Evolutionary conservation across 2,329 filamentous ascomycete genomes (phyloP).

Genomic region (Proliferodiscus dingleyae): DNA sequence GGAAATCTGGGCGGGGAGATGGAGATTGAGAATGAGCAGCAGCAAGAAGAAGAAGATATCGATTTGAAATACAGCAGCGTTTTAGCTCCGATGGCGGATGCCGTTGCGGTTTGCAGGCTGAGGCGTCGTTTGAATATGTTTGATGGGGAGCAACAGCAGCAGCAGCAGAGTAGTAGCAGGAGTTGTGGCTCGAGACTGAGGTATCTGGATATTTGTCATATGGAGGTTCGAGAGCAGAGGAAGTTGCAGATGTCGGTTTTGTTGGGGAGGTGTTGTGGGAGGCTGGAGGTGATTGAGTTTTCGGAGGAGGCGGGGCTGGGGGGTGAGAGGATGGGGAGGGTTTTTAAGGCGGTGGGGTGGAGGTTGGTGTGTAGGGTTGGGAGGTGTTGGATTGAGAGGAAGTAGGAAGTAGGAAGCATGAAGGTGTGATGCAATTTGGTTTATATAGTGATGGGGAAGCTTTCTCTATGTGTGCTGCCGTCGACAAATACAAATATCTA

Average conservation of each 20-base stretch:
- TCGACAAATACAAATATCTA: too few relatives aligned
- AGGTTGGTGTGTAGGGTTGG: too few relatives aligned
- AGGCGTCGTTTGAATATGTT: slow-evolving; percentile 2
- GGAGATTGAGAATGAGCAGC: too few relatives aligned
- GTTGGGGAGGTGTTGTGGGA: not conserved
- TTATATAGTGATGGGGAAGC: too few relatives aligned
- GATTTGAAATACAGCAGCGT: slow-evolving; percentile 1
- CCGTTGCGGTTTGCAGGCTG: slow-evolving; percentile 7
- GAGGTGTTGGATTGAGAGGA: too few relatives aligned
- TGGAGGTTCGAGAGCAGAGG: slow-evolving; percentile 5
- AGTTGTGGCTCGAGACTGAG: not conserved
- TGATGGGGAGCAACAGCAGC: too few relatives aligned
- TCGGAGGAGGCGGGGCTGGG: slow-evolving; percentile 1
- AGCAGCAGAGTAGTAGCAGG: not conserved
- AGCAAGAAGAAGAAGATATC: not conserved
- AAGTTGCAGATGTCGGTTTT: slow-evolving; percentile 5
- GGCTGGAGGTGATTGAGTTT: slow-evolving; percentile 5
- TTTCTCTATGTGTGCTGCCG: too few relatives aligned
- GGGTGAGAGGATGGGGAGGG: not conserved
- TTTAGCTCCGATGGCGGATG: not conserved
- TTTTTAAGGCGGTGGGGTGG: slow-evolving; percentile 10
- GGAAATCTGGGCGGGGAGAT: too few relatives aligned
- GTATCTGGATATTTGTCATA: slow-evolving; percentile 2
- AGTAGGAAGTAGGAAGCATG: too few relatives aligned
- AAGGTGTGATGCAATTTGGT: too few relatives aligned